Conservation (phyloP, 768 basidiomycete species). For the Neoboletus magnificus region DNA sequence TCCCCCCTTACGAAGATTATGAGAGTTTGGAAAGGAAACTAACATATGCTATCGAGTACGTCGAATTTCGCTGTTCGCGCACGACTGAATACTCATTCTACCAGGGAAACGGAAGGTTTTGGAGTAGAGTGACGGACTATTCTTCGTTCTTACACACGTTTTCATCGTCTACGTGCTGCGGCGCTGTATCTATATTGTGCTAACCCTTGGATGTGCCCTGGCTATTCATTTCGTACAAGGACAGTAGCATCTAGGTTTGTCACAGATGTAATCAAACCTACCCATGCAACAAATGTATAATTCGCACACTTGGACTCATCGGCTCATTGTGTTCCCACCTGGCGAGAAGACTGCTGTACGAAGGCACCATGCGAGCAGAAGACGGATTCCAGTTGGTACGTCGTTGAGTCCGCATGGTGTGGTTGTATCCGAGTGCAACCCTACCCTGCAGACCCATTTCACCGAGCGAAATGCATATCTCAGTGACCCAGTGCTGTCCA, state of each 20-base stretch:
- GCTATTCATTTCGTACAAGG: conserved; percentile 4
- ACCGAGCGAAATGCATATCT: conserved; percentile 58
- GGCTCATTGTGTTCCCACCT: not conserved
- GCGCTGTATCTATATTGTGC: conserved; percentile 16
- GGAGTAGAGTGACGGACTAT: conserved; percentile 48
- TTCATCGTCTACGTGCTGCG: not conserved
- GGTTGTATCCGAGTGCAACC: not conserved
- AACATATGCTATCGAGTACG: conserved; percentile 79
- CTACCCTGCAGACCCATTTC: conserved; percentile 43
- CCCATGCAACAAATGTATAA: not conserved
- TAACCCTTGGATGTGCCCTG: not conserved
- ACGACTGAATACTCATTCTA: conserved; percentile 6
- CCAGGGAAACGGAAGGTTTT: conserved; percentile 76
- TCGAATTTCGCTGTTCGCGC: conserved; percentile 11
- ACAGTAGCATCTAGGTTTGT: not conserved
- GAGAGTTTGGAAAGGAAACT: conserved; percentile 85
- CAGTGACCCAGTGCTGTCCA: conserved; percentile 59
- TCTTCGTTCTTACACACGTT: conserved; percentile 4
- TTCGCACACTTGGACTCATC: not conserved
- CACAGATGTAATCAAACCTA: not conserved
- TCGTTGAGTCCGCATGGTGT: not conserved
- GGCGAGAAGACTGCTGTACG: not conserved
- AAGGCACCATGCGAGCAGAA: conserved; percentile 53
- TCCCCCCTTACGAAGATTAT: conserved; percentile 88
- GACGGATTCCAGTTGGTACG: conserved; percentile 63